A percentile compares a stretch with the other conserved stretches of the same genome.
These are phyloP conservation scores for Fusarium sp. DNA, from an alignment of 2,329 filamentous ascomycete species.

Conservation along the genomic window DNA sequence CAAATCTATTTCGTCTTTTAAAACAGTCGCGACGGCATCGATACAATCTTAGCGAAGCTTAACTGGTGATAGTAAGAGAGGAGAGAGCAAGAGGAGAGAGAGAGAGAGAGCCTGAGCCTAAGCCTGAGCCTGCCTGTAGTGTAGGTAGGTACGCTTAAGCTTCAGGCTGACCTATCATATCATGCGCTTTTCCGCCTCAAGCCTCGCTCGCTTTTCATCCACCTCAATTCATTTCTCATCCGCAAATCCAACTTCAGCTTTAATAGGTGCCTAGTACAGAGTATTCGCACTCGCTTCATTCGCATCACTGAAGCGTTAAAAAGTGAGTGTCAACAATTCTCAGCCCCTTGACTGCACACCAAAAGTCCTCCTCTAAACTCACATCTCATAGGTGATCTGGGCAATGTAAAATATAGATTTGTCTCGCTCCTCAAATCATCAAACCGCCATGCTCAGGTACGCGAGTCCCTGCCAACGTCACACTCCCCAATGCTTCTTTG, in stretches of 20 bases:
- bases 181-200: constrained; percentile 13
- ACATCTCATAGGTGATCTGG: neutral
- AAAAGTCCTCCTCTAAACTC: neutral
- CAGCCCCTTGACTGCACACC: neutral
- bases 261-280: too few relatives aligned
- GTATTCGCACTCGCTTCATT: too few relatives aligned
- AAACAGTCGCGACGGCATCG: neutral
- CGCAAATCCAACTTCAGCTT: neutral
- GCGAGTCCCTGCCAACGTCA: neutral
- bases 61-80: neutral
- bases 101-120: neutral
- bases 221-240: neutral
- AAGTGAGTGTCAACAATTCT: neutral
- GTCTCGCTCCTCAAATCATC: constrained; percentile 8
- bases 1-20: neutral
- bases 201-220: constrained; percentile 21
- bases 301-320: neutral
- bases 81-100: neutral
- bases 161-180: constrained; percentile 14
- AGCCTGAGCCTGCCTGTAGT: neutral
- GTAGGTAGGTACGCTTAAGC: neutral
- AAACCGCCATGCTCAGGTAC: constrained; percentile 43
- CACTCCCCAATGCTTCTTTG: neutral
- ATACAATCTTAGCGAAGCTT: neutral
- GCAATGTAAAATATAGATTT: constrained; percentile 15